Evolutionary conservation across 2,329 filamentous ascomycete species (phyloP), one percentile per base, ranked within the genome.

Genomic region (Fusarium sp.): DNA sequence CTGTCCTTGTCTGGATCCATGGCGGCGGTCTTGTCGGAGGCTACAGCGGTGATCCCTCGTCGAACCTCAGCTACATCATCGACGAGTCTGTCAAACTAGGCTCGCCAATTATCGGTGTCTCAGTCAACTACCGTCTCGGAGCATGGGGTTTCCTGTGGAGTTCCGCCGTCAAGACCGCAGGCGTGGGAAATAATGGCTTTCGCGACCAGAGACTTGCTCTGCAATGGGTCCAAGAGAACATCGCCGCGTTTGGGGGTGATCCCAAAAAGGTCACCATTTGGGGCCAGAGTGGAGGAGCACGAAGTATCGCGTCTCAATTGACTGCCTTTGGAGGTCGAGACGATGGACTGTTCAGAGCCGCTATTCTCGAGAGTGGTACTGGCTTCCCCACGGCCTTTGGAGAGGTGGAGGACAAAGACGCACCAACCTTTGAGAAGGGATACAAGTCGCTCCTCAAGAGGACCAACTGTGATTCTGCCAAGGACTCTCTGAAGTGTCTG

Each of bases 61-160:
- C 52, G 0, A 75, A 75, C 45, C 22, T 75, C 0, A 63, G 58
- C 18, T 68, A 47, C 9, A 48, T 75, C 10, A 36, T 75, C 2
- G 59, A 75, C 2, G 66, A 73, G 18, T 75, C 73, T 10, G 65
- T 75, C 1, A 70, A 75, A 14, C 6, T 74, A 8, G 74, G 70
- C 1, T 66, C 63, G 0, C 74, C 75, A 0, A 71, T 76, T 0
- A 70, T 76, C 4, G 72, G 42, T 1, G 62, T 76, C 3, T 68
- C 64, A 2, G 65, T 77, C 15, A 77, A 77, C 57, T 76, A 77
- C 20, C 67, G 75, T 14, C 65, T 77, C 1, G 66, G 70, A 11
- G 70, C 70, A 2, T 70, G 70, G 66, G 73, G 73, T 0, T 75
- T 59, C 2, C 48, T 75, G 6, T 68, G 73, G 62, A 68, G 59